These are phyloP conservation scores for Chalciporus piperatus DNA, from an alignment of 768 basidiomycete genomes.

Conservation along the genomic window DNA sequence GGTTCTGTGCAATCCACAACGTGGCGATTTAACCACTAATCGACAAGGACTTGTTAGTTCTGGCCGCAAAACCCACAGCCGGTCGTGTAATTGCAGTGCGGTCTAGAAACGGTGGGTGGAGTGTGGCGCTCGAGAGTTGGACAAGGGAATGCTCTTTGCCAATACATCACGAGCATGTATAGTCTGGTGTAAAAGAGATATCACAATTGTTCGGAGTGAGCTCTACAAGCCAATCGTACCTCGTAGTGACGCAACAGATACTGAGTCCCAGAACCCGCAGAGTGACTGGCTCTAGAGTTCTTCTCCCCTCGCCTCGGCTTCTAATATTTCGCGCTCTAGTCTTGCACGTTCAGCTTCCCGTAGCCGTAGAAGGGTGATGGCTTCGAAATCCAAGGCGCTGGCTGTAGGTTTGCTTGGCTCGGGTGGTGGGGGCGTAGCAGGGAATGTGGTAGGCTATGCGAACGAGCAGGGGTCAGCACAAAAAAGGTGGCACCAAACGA, in stretches of 20 bases:
- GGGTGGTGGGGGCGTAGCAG: constrained; percentile 12
- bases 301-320: constrained; percentile 52
- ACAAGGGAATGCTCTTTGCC: neutral
- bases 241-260: neutral
- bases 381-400: constrained; percentile 69
- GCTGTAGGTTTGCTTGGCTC: constrained; percentile 22
- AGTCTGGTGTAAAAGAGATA: neutral
- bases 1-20: constrained; percentile 36
- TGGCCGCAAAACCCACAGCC: neutral
- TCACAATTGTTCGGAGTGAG: constrained; percentile 3
- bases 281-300: neutral
- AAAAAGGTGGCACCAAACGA: neutral
- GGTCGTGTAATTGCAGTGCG: neutral
- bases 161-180: neutral
- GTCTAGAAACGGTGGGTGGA: too few relatives aligned
- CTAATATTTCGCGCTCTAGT: constrained; percentile 73
- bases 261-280: neutral
- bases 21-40: constrained; percentile 44
- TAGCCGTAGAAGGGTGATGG: constrained; percentile 74
- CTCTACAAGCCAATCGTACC: constrained; percentile 14
- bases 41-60: constrained; percentile 33
- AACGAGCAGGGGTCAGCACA: constrained; percentile 7
- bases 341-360: constrained; percentile 78
- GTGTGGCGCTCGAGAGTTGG: neutral
- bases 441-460: constrained; percentile 19